Evolutionary conservation across 169 alveolate species (phyloP).

Genomic region (Plasmodium gonderi): DNA sequence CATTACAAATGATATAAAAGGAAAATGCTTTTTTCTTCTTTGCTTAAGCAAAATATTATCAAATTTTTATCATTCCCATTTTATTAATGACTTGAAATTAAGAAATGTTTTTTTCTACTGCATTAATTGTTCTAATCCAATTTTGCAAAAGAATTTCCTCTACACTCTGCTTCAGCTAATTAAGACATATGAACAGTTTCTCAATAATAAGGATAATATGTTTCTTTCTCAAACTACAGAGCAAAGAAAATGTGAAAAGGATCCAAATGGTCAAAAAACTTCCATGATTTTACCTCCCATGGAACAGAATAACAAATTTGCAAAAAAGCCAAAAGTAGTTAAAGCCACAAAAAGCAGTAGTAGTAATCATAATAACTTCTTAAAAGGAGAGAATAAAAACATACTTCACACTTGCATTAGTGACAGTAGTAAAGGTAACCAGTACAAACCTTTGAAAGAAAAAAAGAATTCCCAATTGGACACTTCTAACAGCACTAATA

Average conservation of each 20-base stretch:
- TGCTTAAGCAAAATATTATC: slow-evolving; percentile 62
- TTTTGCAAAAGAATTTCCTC: slow-evolving; percentile 52
- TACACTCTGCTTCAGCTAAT: slow-evolving; percentile 66
- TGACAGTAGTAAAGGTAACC: neutral
- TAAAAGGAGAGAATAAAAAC: neutral
- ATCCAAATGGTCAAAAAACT: neutral
- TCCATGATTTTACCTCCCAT: neutral
- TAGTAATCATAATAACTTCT: neutral
- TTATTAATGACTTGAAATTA: slow-evolving; percentile 44
- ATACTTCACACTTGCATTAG: neutral
- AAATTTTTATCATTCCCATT: slow-evolving; percentile 68
- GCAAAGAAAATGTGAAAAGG: neutral
- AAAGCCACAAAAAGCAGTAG: neutral
- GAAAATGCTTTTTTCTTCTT: slow-evolving; percentile 61
- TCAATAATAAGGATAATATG: slow-evolving; percentile 17
- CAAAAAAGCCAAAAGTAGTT: neutral
- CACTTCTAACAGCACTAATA: neutral
- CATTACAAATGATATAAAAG: slow-evolving; percentile 51
- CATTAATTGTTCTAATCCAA: slow-evolving; percentile 9
- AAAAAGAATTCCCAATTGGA: neutral
- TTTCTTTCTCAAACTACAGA: neutral
- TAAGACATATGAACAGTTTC: slow-evolving; percentile 63
- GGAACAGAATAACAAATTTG: neutral
- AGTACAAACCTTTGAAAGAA: neutral
- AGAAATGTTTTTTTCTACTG: slow-evolving; percentile 61